phyloP scores from a whole-genome alignment of 352 stramenopile genomes.

The Phytophthora cactorum region DNA sequence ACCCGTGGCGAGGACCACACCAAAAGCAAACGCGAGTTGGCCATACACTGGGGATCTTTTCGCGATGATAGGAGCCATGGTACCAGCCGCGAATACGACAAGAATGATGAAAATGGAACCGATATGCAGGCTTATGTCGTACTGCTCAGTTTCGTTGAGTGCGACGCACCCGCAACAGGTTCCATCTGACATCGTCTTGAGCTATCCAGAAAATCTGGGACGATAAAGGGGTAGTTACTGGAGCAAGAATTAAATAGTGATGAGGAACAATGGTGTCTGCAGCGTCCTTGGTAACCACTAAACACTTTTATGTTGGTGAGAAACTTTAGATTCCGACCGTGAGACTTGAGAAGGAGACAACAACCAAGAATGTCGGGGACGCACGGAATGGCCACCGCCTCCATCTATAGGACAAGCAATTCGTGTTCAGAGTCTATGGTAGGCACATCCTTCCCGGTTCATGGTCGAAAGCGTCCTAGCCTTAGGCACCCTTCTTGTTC shows the following conservation, averaged over 20 bases:
- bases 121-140: constrained; percentile 59
- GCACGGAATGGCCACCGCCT: background rate
- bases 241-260: no score
- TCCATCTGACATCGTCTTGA: constrained; percentile 39
- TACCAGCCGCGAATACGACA: constrained; percentile 44
- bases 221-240: no score
- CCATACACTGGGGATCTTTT: constrained; percentile 40
- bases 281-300: no score
- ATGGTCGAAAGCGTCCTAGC: background rate
- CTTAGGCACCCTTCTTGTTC: constrained; percentile 30
- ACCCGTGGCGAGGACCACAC: constrained; percentile 70
- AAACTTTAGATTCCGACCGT: no score
- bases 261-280: no score
- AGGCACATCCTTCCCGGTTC: background rate
- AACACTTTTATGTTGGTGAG: no score
- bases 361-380: no score
- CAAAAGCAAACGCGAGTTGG: constrained; percentile 62
- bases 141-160: constrained; percentile 45
- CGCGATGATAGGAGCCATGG: constrained; percentile 51
- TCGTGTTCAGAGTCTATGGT: background rate
- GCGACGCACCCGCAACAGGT: constrained; percentile 51
- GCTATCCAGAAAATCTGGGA: no score
- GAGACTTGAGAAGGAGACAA: background rate
- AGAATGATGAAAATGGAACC: constrained; percentile 65
- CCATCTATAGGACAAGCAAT: background rate